These are phyloP conservation scores for Whalleya microplaca DNA, from an alignment of 2,329 filamentous ascomycete genomes.

Conservation along the genomic window DNA sequence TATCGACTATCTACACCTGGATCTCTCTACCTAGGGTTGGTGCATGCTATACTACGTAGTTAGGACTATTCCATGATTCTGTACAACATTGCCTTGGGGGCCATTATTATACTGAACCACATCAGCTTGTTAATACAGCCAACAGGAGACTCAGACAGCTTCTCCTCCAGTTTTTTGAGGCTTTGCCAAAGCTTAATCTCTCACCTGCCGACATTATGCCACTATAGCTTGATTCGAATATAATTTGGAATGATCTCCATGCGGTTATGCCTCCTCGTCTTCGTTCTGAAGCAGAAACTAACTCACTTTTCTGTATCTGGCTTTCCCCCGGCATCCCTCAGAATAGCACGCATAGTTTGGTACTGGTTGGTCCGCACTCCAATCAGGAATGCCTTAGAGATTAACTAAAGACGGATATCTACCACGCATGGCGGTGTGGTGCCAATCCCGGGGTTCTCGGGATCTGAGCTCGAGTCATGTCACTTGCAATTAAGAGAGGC, in stretches of 20 bases:
- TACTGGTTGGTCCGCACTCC: slow-evolving; percentile 12
- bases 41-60: too few relatives aligned
- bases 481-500: slow-evolving; percentile 12
- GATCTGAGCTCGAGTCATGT: slow-evolving; percentile 22
- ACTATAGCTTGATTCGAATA: not conserved
- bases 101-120: not conserved
- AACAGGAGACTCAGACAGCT: not conserved
- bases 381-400: slow-evolving; percentile 5
- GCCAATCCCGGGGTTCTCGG: slow-evolving; percentile 21
- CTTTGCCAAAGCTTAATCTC: not conserved
- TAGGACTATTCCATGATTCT: too few relatives aligned
- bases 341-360: slow-evolving; percentile 10
- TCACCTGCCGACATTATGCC: not conserved
- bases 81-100: too few relatives aligned
- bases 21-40: too few relatives aligned
- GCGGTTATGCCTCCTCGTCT: not conserved
- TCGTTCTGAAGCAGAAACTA: not conserved
- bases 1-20: not conserved
- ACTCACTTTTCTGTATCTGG: not conserved
- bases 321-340: slow-evolving; percentile 9
- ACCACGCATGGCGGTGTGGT: slow-evolving; percentile 1
- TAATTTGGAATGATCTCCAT: not conserved
- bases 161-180: not conserved
- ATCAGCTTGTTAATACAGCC: not conserved
- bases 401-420: not conserved